Base-by-base conservation (phyloP, 768 basidiomycete species). In the Tricholoma terreum region DNA sequence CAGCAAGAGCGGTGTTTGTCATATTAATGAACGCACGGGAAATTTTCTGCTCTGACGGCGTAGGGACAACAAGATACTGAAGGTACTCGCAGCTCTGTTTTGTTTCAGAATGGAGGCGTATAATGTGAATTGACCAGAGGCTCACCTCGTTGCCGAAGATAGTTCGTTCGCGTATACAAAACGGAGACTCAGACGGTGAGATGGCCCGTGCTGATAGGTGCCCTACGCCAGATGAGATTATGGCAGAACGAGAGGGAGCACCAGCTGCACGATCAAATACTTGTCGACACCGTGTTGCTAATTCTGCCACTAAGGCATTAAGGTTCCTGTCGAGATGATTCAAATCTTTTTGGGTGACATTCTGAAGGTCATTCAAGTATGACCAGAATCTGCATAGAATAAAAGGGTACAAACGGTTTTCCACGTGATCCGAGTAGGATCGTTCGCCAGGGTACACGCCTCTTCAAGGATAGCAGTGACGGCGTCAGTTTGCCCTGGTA, bases 281-380 rank as follows among this genome's bases (percentile, higher is more conserved):
- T 66, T 72, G 72, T 58, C 83, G 81, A 73, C 88, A 89, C 60
- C 78, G 75, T 62, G 65, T 69, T 46, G 84, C 84, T 63, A 89
- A 72, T 67, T 86, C 84, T 63, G 83, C 79, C 50, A 85, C 70
- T 62, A 91, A 76, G 27, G 77, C 79, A 60, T 85, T 83, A 64
- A 92, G 74, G 72, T 90, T 90, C 69, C 82, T 81, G 72, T 87
- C 84, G 59, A 88, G 65, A 71, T 80, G 75, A 56, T 77, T 78
- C 58, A 84, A 67, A 66, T 87, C 80, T 52, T 75, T 80, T 50
- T 76, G 75, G 55, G 70, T 49, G 67, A 54, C 77, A 70, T 61
- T 74, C 75, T 83, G 87, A 68, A 61, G 63, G 65, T 63, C 63
- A 40, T 59, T 72, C 63, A 59, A 67, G 58, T 63, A 65, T 58